A percentile compares a stretch with the other conserved stretches of the same genome.
These are phyloP conservation scores for Eutrema salsugineum DNA, from an alignment of 441 rosid species.

Conservation along the genomic window DNA sequence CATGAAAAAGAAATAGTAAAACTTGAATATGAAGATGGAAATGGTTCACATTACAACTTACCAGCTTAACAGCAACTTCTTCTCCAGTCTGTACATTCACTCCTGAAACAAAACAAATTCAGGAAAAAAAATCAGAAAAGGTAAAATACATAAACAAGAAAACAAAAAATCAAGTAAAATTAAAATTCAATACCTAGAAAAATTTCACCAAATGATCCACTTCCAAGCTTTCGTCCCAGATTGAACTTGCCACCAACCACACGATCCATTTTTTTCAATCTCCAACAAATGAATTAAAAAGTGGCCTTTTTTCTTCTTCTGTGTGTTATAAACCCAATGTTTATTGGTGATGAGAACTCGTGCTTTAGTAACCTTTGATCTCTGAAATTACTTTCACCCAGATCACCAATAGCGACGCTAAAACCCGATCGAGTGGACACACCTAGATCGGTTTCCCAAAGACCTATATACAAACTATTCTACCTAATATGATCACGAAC, in stretches of 20 bases:
- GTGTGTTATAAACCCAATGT: neutral
- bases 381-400: neutral
- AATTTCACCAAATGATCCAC: slow-evolving; percentile 95
- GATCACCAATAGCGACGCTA: neutral
- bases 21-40: neutral
- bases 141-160: neutral
- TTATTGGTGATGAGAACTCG: neutral
- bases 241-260: slow-evolving; percentile 83
- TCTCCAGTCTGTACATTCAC: slow-evolving; percentile 31
- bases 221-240: slow-evolving; percentile 94
- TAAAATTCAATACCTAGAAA: slow-evolving; percentile 49
- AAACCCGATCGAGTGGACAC: neutral
- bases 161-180: neutral
- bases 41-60: neutral
- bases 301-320: neutral
- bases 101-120: slow-evolving; percentile 10
- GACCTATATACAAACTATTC: neutral
- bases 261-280: slow-evolving; percentile 55
- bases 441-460: neutral
- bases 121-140: neutral
- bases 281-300: slow-evolving; percentile 2
- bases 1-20: too few relatives aligned
- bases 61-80: slow-evolving; percentile 32
- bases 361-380: neutral
- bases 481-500: neutral